Conservation (phyloP, 2,329 filamentous ascomycete species). For the Penicillium sp. region DNA sequence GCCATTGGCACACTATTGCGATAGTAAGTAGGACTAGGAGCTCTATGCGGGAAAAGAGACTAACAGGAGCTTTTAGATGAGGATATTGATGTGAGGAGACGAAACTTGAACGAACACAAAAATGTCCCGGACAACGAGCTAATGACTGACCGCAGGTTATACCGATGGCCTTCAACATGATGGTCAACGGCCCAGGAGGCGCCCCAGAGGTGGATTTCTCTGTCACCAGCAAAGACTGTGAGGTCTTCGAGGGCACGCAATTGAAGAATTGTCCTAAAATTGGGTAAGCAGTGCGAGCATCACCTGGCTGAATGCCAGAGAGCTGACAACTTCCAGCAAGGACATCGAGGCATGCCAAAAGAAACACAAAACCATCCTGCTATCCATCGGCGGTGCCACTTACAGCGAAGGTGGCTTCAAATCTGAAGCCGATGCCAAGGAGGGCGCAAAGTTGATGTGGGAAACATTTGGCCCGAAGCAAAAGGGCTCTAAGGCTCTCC, state of each 20-base stretch:
- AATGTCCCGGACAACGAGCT: background rate
- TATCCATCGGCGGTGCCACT: conserved; percentile 68
- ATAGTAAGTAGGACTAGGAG: conserved; percentile 43
- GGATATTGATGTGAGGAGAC: conserved; percentile 20
- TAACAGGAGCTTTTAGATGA: conserved; percentile 24
- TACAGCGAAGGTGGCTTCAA: conserved; percentile 66
- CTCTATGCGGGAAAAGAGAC: background rate
- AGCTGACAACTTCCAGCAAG: conserved; percentile 29
- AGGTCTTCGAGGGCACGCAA: conserved; percentile 54
- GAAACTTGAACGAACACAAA: accelerated
- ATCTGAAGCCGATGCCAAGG: conserved; percentile 50
- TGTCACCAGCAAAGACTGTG: conserved; percentile 60
- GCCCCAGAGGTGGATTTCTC: conserved; percentile 60
- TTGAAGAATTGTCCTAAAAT: conserved; percentile 62
- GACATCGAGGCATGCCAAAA: conserved; percentile 59
- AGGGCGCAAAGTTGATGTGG: conserved; percentile 63
- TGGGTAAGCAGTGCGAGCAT: conserved; percentile 47
- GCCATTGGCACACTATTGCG: conserved; percentile 57
- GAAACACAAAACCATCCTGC: conserved; percentile 65
- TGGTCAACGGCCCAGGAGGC: conserved; percentile 51
- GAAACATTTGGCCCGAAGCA: conserved; percentile 62
- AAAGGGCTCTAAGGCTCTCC: conserved; percentile 44
- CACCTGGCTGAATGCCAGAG: conserved; percentile 5
- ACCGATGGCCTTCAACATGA: conserved; percentile 60
- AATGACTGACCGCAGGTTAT: conserved; percentile 49